Evolutionary conservation across 768 basidiomycete genomes (phyloP).

Genomic region (Trametes meyenii): DNA sequence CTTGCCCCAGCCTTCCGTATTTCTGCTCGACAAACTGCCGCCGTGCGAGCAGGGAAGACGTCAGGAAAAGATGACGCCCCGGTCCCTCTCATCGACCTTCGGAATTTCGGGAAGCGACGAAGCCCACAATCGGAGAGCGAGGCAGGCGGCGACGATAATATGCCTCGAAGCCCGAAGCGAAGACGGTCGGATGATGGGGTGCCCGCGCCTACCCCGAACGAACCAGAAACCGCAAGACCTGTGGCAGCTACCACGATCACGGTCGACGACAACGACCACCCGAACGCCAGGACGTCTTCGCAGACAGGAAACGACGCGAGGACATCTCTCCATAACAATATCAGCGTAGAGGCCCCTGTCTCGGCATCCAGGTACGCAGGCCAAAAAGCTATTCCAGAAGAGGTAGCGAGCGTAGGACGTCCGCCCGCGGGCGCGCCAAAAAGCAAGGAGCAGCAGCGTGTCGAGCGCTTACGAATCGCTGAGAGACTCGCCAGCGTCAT

Average conservation of each 20-base stretch:
- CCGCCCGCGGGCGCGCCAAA: slow-evolving; percentile 12
- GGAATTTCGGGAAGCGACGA: slow-evolving; percentile 1
- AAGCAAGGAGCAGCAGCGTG: slow-evolving; percentile 3
- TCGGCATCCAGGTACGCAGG: too few species aligned
- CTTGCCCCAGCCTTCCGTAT: not conserved
- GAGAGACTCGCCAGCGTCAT: slow-evolving; percentile 47
- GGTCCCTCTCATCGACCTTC: slow-evolving; percentile 3
- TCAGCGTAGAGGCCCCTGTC: too few species aligned
- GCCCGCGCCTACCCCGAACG: not conserved
- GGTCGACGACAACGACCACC: not conserved
- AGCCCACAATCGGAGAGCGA: not conserved
- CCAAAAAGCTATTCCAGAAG: too few species aligned
- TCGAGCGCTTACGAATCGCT: slow-evolving; percentile 32
- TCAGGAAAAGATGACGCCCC: not conserved
- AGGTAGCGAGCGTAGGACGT: not conserved
- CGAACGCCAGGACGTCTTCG: too few species aligned
- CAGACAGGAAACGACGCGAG: too few species aligned
- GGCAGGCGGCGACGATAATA: not conserved
- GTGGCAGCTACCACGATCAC: not conserved
- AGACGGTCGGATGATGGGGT: not conserved
- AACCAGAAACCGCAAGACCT: not conserved
- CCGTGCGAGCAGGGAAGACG: not conserved
- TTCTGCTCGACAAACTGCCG: not conserved
- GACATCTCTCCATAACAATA: too few species aligned
- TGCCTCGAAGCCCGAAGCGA: not conserved